A percentile compares a stretch with the other conserved stretches of the same genome.
Evolutionary conservation across 2,329 filamentous ascomycete genomes (phyloP).

Genomic region (Alternaria sp.): DNA sequence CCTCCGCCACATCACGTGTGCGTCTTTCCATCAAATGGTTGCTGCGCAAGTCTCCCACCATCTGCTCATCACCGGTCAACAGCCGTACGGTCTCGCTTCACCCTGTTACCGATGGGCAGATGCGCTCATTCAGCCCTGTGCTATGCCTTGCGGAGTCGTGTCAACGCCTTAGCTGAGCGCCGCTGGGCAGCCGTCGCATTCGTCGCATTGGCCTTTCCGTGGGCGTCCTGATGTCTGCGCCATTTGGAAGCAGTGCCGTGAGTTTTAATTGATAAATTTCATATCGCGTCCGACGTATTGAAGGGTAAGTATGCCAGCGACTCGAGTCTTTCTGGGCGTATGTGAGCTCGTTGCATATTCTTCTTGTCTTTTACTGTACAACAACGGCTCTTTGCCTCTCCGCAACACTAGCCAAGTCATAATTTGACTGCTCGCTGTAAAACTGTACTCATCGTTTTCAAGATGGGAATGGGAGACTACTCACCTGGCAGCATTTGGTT

Average conservation of each 20-base stretch:
- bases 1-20: conserved; percentile 14
- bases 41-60: background rate
- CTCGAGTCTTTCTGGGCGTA: background rate
- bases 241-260: background rate
- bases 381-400: background rate
- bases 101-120: background rate
- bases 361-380: background rate
- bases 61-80: background rate
- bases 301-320: background rate
- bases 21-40: background rate
- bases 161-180: conserved; percentile 10
- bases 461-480: conserved; percentile 44
- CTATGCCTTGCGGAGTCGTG: conserved; percentile 13
- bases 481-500: conserved; percentile 45
- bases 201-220: conserved; percentile 29
- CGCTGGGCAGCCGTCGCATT: no score
- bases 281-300: rapidly evolving
- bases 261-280: background rate
- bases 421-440: rapidly evolving
- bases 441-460: background rate
- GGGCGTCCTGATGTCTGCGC: background rate
- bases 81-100: background rate
- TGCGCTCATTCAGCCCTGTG: conserved; percentile 16
- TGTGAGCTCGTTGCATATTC: background rate
- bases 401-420: background rate